A percentile compares a stretch with the other conserved stretches of the same genome.
Conservation (phyloP, 768 basidiomycete genomes). For the Mycena leptocephala region DNA sequence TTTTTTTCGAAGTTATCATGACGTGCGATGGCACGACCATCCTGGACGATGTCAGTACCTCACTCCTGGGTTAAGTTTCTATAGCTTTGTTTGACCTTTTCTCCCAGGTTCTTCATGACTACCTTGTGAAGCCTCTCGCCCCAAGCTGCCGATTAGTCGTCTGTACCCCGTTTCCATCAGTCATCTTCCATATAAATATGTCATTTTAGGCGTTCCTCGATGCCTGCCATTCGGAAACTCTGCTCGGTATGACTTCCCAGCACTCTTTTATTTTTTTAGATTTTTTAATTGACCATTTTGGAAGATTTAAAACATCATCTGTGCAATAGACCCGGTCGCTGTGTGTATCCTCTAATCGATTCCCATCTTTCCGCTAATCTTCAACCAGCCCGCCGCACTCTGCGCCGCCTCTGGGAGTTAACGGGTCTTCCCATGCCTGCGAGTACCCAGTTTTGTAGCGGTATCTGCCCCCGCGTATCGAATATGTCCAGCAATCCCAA, state of each 20-base stretch:
- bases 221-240: slow-evolving; percentile 5
- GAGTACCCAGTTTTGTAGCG: neutral
- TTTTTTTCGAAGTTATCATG: neutral
- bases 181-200: neutral
- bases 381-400: neutral
- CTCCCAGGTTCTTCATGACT: neutral
- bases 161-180: neutral
- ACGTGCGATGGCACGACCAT: neutral
- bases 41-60: neutral
- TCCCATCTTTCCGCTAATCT: neutral
- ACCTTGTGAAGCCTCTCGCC: slow-evolving; percentile 11
- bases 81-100: neutral
- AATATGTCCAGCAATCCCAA: neutral
- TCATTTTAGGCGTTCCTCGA: neutral
- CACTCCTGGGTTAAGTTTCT: neutral
- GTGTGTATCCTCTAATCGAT: neutral
- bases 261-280: too few species aligned
- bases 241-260: neutral
- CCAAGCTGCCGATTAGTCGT: slow-evolving; percentile 1
- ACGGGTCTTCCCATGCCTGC: neutral
- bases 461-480: neutral
- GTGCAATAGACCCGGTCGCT: neutral
- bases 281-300: too few species aligned
- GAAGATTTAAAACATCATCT: neutral
- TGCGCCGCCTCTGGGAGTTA: slow-evolving; percentile 8